phyloP scores from a whole-genome alignment of 176 grass and related monocot genomes.

The Oryza glaberrima region DNA sequence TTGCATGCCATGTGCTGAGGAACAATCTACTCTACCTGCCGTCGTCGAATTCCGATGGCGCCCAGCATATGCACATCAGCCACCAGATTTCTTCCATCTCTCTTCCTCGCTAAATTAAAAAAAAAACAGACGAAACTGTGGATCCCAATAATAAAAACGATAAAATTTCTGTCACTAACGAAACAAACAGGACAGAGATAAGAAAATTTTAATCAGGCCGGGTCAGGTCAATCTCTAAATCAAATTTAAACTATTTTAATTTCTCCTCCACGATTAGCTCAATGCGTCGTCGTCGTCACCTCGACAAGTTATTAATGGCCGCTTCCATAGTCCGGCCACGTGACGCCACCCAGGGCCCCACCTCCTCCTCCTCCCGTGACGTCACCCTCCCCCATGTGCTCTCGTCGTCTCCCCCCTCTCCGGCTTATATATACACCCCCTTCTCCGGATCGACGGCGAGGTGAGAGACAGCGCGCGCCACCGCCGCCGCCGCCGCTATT shows the following conservation, averaged over 20 bases:
- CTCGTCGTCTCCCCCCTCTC: neutral
- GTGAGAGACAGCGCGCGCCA: neutral
- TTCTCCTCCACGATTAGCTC: neutral
- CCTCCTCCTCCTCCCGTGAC: slow-evolving; percentile 44
- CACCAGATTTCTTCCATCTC: neutral
- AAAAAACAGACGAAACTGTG: neutral
- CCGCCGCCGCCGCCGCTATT: neutral
- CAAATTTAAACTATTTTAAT: neutral
- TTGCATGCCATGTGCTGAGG: neutral
- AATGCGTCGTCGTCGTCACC: neutral
- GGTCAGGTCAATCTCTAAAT: neutral
- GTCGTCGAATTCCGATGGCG: slow-evolving; percentile 21
- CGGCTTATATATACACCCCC: slow-evolving; percentile 36
- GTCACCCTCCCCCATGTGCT: slow-evolving; percentile 64
- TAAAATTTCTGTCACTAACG: neutral
- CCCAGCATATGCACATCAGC: neutral
- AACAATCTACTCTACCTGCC: slow-evolving; percentile 17
- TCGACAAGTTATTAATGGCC: neutral
- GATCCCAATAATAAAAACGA: neutral
- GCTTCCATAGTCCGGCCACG: slow-evolving; percentile 22
- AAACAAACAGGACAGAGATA: neutral
- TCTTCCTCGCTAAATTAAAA: neutral
- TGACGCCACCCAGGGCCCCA: slow-evolving; percentile 59
- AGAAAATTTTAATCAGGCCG: neutral
- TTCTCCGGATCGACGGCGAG: slow-evolving; percentile 2